phyloP scores from a whole-genome alignment of 192 early-diverging fungal species.

The Backusella mclennaniae region DNA sequence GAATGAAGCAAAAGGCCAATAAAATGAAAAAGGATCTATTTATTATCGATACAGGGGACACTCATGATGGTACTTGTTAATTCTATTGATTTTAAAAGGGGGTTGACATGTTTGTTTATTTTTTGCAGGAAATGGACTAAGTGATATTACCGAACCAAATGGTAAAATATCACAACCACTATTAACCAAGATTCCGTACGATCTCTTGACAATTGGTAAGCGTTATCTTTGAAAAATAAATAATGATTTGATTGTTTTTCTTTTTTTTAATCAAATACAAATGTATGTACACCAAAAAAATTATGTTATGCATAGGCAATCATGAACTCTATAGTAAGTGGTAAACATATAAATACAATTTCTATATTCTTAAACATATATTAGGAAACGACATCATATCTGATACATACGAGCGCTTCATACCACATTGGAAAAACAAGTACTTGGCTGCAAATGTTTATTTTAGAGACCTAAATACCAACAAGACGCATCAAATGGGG shows the following conservation, averaged over 20 bases:
- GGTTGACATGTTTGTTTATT: neutral
- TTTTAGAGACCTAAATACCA: constrained; percentile 31
- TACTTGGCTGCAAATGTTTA: constrained; percentile 36
- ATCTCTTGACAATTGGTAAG: constrained; percentile 36
- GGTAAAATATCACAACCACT: constrained; percentile 40
- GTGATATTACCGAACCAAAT: constrained; percentile 32
- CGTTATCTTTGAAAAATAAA: neutral
- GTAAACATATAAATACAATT: neutral
- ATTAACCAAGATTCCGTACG: constrained; percentile 36
- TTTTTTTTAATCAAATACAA: neutral
- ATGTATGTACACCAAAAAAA: neutral
- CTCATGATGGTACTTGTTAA: constrained; percentile 36
- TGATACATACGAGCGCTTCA: constrained; percentile 24
- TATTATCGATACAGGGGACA: constrained; percentile 52
- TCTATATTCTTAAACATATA: neutral
- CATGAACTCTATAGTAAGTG: constrained; percentile 35
- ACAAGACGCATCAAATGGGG: constrained; percentile 46
- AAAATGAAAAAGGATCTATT: constrained; percentile 48
- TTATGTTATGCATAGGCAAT: constrained; percentile 28
- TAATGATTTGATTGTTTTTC: neutral
- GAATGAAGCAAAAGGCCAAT: constrained; percentile 47
- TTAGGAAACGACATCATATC: constrained; percentile 29
- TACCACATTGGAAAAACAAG: constrained; percentile 31
- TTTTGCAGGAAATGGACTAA: constrained; percentile 38
- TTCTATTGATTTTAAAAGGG: neutral